Evolutionary conservation across 1,284 basidiomycete species (phyloP), one percentile per base, ranked within the genome.

Genomic region (Fomitopsis betulina): DNA sequence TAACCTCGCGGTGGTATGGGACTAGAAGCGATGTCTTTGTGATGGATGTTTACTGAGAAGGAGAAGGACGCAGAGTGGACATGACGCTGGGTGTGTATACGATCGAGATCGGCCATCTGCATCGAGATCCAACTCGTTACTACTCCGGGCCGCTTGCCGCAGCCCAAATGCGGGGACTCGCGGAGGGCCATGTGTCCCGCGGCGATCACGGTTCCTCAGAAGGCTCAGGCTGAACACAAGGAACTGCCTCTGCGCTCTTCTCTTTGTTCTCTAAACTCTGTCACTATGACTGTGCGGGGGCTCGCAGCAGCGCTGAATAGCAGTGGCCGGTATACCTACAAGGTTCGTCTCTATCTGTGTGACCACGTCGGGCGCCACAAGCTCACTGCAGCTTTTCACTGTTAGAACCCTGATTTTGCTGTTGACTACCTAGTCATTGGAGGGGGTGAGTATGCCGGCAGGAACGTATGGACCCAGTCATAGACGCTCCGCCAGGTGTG

Each of bases 351-450:
- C 10, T 8, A 10, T n/a, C 30, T 32, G 23, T 33, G 30, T 10
- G n/a, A n/a, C n/a, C 47, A 12, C 30, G 33, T 51, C 23, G 19
- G 30, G 2, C 4, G 13, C 21, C 5, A 32, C 27, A 8, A 5
- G 7, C 13, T 39, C 25, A 12, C 50, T 10, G 35, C 21, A 51
- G 32, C 17, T n/a, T 13, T 51, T 21, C 32, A 51, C 21, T n/a
- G n/a, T n/a, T 51, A 91, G 82, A 70, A 75, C 13, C 93, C 96
- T 5, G 87, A 93, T 56, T 79, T 80, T 39, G 76, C 75, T 2
- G 85, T 97, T n/a, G 96, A 98, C 71, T 90, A 93, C 71, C 76
- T 98, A 17, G 83, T 99, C 25, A 80, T 99, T n/a, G 96, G 96
- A 19, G 96, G 89, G 73, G 96, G 93, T 81, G 63, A 66, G 76